Conservation (phyloP, 2,329 filamentous ascomycete species). For the Metarhizium album region DNA sequence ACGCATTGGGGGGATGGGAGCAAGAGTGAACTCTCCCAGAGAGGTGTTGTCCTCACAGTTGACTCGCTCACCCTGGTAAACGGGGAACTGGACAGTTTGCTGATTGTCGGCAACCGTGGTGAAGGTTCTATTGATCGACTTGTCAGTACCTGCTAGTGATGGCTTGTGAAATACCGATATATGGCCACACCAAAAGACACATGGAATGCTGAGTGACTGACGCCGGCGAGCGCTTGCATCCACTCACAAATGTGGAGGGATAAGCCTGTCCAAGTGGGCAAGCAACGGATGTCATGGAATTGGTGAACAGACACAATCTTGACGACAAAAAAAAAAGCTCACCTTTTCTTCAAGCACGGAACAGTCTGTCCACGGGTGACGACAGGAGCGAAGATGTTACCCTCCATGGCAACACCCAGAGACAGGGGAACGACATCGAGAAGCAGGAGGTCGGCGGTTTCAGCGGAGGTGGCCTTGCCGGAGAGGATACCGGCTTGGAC, state of each 20-base stretch:
- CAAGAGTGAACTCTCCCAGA: constrained; percentile 91
- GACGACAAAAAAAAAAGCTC: constrained; percentile 8
- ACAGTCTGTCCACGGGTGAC: constrained; percentile 50
- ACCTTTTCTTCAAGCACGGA: constrained; percentile 68
- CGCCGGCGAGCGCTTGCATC: too few species aligned
- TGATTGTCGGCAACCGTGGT: constrained; percentile 74
- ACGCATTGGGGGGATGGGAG: constrained; percentile 77
- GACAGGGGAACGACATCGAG: constrained; percentile 94
- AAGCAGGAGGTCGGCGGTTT: constrained; percentile 88
- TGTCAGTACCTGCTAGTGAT: neutral
- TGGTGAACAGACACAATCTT: too few species aligned
- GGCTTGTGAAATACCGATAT: neutral
- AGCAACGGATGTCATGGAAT: too few species aligned
- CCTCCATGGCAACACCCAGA: constrained; percentile 98
- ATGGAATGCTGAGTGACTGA: too few species aligned
- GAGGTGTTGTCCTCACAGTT: constrained; percentile 99
- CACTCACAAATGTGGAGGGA: too few species aligned
- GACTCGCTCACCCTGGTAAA: constrained; percentile 92
- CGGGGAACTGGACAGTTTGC: constrained; percentile 65
- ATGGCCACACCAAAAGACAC: too few species aligned
- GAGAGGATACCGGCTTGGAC: constrained; percentile 98
- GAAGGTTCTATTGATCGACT: constrained; percentile 46
- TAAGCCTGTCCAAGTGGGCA: too few species aligned
- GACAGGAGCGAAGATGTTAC: constrained; percentile 95
- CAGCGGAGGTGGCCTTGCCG: constrained; percentile 91